These are phyloP conservation scores for Stephania japonica DNA, from an alignment of 164 flowering plant genomes.

Conservation along the genomic window DNA sequence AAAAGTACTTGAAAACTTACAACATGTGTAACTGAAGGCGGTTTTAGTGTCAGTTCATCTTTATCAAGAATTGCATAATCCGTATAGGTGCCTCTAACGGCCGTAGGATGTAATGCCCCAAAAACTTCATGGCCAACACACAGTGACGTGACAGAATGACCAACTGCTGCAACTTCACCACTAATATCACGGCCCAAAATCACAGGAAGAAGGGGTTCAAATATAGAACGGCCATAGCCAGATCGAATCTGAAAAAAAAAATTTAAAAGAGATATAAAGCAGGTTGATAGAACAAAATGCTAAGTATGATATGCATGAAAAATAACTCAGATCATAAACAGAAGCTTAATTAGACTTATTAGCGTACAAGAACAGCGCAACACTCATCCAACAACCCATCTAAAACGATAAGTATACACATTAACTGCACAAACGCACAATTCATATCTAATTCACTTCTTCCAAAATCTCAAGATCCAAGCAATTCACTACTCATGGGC, in stretches of 20 bases:
- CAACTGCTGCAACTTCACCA: constrained; percentile 93
- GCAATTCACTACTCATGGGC: no score
- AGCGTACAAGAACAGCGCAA: not conserved
- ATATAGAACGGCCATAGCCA: constrained; percentile 93
- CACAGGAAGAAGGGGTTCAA: constrained; percentile 71
- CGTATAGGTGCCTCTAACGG: constrained; percentile 84
- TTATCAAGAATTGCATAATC: constrained; percentile 87
- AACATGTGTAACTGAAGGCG: constrained; percentile 69
- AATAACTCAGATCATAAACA: not conserved
- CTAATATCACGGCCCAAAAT: constrained; percentile 96
- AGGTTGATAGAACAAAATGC: not conserved
- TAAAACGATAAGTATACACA: no score
- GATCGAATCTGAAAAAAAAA: constrained; percentile 67
- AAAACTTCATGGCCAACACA: constrained; percentile 85
- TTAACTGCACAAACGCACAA: not conserved
- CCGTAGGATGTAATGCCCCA: constrained; percentile 98
- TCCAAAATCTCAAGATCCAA: no score
- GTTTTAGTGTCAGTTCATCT: constrained; percentile 68
- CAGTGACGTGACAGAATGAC: constrained; percentile 58
- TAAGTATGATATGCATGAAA: not conserved
- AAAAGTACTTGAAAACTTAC: constrained; percentile 28
- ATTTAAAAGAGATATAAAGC: not conserved
- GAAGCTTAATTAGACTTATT: not conserved
- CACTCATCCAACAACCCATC: not conserved
- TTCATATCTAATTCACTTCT: no score